Percentiles rank a stretch among this genome's conserved stretches.
These are phyloP conservation scores for Agaricus sinodeliciosus DNA, from an alignment of 768 basidiomycete species.

Conservation along the genomic window DNA sequence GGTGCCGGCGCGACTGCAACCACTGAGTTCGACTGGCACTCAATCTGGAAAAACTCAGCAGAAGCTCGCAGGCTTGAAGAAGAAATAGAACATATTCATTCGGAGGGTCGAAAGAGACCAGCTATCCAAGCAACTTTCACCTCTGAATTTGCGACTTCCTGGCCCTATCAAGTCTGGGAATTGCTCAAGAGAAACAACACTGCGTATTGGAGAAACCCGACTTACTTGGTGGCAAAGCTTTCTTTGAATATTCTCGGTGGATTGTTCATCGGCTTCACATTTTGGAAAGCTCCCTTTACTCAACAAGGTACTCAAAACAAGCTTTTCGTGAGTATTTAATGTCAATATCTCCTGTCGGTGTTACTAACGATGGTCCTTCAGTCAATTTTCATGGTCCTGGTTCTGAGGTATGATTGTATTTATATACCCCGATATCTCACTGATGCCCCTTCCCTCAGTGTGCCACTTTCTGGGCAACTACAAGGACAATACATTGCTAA, in stretches of 20 bases:
- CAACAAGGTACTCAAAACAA: constrained; percentile 60
- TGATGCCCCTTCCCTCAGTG: constrained; percentile 18
- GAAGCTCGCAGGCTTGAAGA: constrained; percentile 30
- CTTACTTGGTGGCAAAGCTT: constrained; percentile 55
- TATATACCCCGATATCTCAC: neutral
- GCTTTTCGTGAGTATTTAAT: constrained; percentile 42
- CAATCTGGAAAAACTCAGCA: constrained; percentile 47
- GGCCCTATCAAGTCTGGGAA: constrained; percentile 39
- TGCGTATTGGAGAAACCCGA: constrained; percentile 51
- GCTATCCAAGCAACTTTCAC: constrained; percentile 29
- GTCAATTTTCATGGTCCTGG: constrained; percentile 52
- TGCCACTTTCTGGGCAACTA: constrained; percentile 56
- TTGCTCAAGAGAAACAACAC: constrained; percentile 37
- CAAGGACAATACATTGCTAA: constrained; percentile 54
- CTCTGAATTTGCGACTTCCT: constrained; percentile 46
- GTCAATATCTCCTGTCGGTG: too few relatives aligned
- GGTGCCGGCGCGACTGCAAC: constrained; percentile 66
- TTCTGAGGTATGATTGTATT: constrained; percentile 25
- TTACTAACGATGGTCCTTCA: constrained; percentile 13
- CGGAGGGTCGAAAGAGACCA: constrained; percentile 37
- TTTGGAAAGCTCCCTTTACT: constrained; percentile 47
- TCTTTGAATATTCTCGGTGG: constrained; percentile 46
- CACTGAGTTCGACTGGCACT: constrained; percentile 48
- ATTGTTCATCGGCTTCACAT: constrained; percentile 57
- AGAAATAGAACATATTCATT: constrained; percentile 41